Evolutionary conservation across 306 rosid genomes (phyloP).

Genomic region (Albizia julibrissin): DNA sequence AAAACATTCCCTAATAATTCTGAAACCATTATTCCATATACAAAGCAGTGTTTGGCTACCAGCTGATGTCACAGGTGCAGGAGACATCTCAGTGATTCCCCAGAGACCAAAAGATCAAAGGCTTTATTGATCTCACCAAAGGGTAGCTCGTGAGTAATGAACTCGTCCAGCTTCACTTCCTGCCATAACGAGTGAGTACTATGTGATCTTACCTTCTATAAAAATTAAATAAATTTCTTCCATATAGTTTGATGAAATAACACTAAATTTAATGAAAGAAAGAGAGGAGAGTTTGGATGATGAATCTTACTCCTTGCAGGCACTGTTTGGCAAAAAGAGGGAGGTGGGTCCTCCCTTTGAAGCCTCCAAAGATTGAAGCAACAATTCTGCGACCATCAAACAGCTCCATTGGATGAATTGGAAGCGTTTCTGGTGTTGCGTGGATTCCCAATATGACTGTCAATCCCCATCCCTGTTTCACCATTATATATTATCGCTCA

Average conservation of each 20-base stretch:
- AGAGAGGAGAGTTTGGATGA: neutral
- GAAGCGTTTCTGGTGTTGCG: slow-evolving; percentile 48
- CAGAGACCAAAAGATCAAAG: slow-evolving; percentile 51
- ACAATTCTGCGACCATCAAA: slow-evolving; percentile 45
- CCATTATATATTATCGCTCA: neutral
- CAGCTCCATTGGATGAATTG: slow-evolving; percentile 68
- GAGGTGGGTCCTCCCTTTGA: slow-evolving; percentile 59
- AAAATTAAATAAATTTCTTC: no score
- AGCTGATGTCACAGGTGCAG: slow-evolving; percentile 45
- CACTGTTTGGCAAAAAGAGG: slow-evolving; percentile 61
- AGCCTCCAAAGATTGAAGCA: slow-evolving; percentile 61
- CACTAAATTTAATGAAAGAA: neutral
- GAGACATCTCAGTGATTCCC: slow-evolving; percentile 59
- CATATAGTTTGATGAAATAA: no score
- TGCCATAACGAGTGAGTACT: neutral
- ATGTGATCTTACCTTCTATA: no score
- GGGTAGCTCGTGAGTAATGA: slow-evolving; percentile 67
- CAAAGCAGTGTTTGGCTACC: no score
- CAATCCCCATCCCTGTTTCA: slow-evolving; percentile 62
- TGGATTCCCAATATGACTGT: slow-evolving; percentile 57
- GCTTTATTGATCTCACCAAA: slow-evolving; percentile 66
- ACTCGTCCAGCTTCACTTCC: slow-evolving; percentile 55
- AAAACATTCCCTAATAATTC: no score
- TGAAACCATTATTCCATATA: no score
- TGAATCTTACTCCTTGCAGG: slow-evolving; percentile 45